Evolutionary conservation across 208 protist species (phyloP).

Genomic region (Trypanosoma platydactyli): DNA sequence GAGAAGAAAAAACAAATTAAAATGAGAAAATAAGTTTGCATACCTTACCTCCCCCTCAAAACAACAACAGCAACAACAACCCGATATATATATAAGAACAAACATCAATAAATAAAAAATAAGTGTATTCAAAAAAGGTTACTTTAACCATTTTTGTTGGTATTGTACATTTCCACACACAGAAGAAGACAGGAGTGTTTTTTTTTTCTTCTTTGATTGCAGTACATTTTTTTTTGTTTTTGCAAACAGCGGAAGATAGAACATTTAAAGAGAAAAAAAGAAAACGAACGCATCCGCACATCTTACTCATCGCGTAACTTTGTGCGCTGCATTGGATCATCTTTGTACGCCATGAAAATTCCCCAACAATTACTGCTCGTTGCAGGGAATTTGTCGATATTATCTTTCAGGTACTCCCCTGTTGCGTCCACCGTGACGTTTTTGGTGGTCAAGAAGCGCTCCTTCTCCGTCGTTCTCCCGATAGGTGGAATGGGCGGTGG

Average conservation of each 20-base stretch:
- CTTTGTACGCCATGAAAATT: conserved; percentile 49
- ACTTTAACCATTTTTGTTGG: too few relatives aligned
- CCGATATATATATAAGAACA: too few relatives aligned
- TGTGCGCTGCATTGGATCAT: conserved; percentile 79
- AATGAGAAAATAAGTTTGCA: too few relatives aligned
- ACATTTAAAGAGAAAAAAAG: background rate
- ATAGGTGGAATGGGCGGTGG: conserved; percentile 57
- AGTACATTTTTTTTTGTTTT: background rate
- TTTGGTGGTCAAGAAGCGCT: conserved; percentile 76
- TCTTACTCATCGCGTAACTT: conserved; percentile 63
- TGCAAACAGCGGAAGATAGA: background rate
- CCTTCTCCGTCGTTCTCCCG: conserved; percentile 56
- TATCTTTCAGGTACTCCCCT: conserved; percentile 54
- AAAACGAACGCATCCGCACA: conserved; percentile 5
- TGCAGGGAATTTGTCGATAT: conserved; percentile 63
- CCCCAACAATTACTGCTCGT: conserved; percentile 66
- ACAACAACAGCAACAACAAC: too few relatives aligned
- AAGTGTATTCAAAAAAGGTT: too few relatives aligned
- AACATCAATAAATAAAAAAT: too few relatives aligned
- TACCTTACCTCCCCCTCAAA: too few relatives aligned
- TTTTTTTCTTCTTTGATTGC: background rate
- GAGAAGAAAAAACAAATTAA: too few relatives aligned
- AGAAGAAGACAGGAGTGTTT: too few relatives aligned
- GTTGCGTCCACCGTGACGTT: conserved; percentile 78
- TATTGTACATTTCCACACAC: too few relatives aligned